Conservation (phyloP, 140 eudicot genomes). For the Senecio squalidus region DNA sequence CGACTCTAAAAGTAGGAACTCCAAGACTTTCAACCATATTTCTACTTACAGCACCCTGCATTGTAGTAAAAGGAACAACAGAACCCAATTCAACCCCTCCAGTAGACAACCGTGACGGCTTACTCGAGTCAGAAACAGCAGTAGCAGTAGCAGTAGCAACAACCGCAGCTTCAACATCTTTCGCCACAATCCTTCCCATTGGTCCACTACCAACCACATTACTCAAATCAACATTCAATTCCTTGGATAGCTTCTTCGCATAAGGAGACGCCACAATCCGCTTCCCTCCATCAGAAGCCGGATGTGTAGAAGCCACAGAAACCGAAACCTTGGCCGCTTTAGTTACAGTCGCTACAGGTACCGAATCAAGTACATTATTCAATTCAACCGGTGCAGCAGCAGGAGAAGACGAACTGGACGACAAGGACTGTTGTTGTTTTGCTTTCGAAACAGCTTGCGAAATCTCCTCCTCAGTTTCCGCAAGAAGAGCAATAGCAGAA, state of each 20-base stretch:
- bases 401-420: not conserved
- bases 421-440: slow-evolving; percentile 13
- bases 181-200: slow-evolving; percentile 87
- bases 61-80: slow-evolving; percentile 78
- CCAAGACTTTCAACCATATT: slow-evolving; percentile 90
- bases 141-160: slow-evolving; percentile 31
- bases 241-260: slow-evolving; percentile 96
- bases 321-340: no score
- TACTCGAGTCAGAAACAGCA: slow-evolving; percentile 26
- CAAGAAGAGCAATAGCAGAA: slow-evolving; percentile 80
- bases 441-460: slow-evolving; percentile 50
- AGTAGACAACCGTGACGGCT: not conserved
- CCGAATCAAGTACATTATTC: not conserved
- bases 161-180: slow-evolving; percentile 89
- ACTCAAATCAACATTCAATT: slow-evolving; percentile 81
- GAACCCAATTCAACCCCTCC: slow-evolving; percentile 47
- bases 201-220: slow-evolving; percentile 86
- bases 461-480: slow-evolving; percentile 86
- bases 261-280: slow-evolving; percentile 96
- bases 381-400: no score
- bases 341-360: slow-evolving; percentile 1
- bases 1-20: slow-evolving; percentile 96
- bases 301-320: slow-evolving; percentile 66
- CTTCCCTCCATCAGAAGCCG: slow-evolving; percentile 93
- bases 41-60: slow-evolving; percentile 96